Evolutionary conservation across 306 rosid genomes (phyloP).

Genomic region (Cicer bijugum): DNA sequence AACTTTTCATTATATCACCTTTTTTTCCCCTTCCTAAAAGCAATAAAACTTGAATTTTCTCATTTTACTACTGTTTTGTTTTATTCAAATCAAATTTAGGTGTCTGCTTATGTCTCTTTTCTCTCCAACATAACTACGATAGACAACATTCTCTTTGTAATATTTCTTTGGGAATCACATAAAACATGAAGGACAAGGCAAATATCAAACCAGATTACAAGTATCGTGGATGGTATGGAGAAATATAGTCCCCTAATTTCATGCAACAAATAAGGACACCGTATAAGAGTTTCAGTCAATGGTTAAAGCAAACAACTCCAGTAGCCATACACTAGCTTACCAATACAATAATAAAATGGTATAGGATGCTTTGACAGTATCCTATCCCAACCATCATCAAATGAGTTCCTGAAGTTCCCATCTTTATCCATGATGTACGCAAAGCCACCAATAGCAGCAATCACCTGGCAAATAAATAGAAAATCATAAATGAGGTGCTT

Average conservation of each 20-base stretch:
- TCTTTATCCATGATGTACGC: slow-evolving; percentile 96
- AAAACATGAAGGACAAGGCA: slow-evolving; percentile 12
- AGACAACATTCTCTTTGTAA: slow-evolving; percentile 12
- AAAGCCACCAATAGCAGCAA: slow-evolving; percentile 87
- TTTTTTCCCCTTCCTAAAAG: background rate
- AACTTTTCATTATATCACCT: background rate
- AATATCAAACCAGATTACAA: slow-evolving; percentile 38
- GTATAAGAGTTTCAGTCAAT: slow-evolving; percentile 27
- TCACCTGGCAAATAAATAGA: slow-evolving; percentile 59
- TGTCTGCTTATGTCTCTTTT: slow-evolving; percentile 16
- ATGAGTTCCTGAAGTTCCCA: slow-evolving; percentile 91
- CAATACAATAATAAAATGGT: slow-evolving; percentile 94
- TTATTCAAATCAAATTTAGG: slow-evolving; percentile 27
- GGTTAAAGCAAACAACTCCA: slow-evolving; percentile 12
- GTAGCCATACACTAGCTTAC: slow-evolving; percentile 51
- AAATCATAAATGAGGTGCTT: slow-evolving; percentile 33
- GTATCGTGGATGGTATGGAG: slow-evolving; percentile 4
- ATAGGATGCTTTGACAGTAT: slow-evolving; percentile 93
- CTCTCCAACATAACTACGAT: slow-evolving; percentile 3
- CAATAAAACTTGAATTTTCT: slow-evolving; percentile 23
- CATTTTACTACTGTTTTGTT: slow-evolving; percentile 3
- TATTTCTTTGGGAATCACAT: background rate
- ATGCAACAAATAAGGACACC: background rate
- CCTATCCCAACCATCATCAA: slow-evolving; percentile 95
- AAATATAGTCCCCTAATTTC: slow-evolving; percentile 20